Percentiles rank a stretch among this genome's conserved stretches.
Conservation (phyloP, 768 basidiomycete genomes). For the Myochromella boudieri region DNA sequence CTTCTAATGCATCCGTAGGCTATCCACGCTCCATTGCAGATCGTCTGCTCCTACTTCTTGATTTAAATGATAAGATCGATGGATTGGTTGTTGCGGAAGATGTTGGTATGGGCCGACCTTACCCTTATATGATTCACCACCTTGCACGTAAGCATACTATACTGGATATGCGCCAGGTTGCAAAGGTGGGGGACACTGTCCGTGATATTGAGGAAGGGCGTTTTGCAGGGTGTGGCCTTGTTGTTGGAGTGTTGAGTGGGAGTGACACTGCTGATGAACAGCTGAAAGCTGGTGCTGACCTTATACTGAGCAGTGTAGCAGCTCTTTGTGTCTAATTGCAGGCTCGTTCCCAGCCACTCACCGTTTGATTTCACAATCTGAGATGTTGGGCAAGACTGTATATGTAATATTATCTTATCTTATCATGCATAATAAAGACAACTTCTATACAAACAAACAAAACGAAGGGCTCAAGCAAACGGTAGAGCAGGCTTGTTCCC, state of each 20-base stretch:
- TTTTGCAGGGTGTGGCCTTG: conserved; percentile 12
- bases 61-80: conserved; percentile 10
- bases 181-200: conserved; percentile 11
- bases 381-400: no score
- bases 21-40: conserved; percentile 13
- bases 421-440: no score
- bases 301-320: conserved; percentile 11
- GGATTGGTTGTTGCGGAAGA: conserved; percentile 14
- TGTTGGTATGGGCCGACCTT: conserved; percentile 13
- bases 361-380: no score
- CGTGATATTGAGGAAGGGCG: conserved; percentile 14
- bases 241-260: conserved; percentile 12
- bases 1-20: background rate
- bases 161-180: conserved; percentile 10
- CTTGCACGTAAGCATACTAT: conserved; percentile 11
- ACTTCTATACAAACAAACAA: no score
- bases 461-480: no score
- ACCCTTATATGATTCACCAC: conserved; percentile 15
- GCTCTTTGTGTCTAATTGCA: conserved; percentile 5
- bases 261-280: conserved; percentile 5
- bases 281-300: conserved; percentile 13
- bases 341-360: no score
- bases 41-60: conserved; percentile 1
- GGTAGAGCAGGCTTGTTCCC: no score
- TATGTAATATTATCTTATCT: no score